phyloP scores from a whole-genome alignment of 768 basidiomycete genomes.

The Tulasnella sp. region DNA sequence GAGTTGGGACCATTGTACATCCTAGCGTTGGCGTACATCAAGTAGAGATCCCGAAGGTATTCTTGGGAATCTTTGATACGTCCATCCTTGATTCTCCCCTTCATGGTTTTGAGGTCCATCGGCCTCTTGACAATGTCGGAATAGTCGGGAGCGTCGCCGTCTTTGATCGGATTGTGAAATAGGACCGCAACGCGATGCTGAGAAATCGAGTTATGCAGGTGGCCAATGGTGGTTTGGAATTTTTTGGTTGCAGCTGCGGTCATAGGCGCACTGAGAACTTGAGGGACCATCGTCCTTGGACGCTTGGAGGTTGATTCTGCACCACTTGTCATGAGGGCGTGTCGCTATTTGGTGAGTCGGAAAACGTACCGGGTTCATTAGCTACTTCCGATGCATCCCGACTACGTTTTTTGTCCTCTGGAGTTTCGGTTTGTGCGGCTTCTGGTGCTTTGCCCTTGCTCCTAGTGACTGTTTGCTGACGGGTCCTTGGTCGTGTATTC shows the following conservation, averaged over 20 bases:
- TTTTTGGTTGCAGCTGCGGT: slow-evolving; percentile 33
- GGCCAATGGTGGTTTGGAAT: slow-evolving; percentile 69
- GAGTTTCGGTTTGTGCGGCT: background rate
- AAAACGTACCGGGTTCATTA: slow-evolving; percentile 22
- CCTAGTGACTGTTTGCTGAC: background rate
- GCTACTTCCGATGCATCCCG: background rate
- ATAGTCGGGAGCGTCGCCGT: slow-evolving; percentile 82
- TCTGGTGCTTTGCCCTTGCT: background rate
- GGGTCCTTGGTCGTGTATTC: background rate
- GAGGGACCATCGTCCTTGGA: too few relatives aligned
- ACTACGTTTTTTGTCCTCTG: background rate
- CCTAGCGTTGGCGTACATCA: slow-evolving; percentile 96
- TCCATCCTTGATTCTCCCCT: slow-evolving; percentile 73
- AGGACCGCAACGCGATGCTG: slow-evolving; percentile 81
- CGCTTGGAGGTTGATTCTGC: too few relatives aligned
- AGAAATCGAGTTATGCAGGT: slow-evolving; percentile 71
- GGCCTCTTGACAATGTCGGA: slow-evolving; percentile 86
- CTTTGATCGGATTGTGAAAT: slow-evolving; percentile 82
- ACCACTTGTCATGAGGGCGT: too few relatives aligned
- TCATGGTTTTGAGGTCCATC: slow-evolving; percentile 91
- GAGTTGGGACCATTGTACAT: slow-evolving; percentile 87
- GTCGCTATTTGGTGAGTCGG: background rate
- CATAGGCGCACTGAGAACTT: slow-evolving; percentile 10
- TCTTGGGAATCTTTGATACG: slow-evolving; percentile 68
- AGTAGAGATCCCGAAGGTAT: slow-evolving; percentile 76